Base-by-base conservation (phyloP, 495 filamentous ascomycete species). In the Aspergillus diversus region DNA sequence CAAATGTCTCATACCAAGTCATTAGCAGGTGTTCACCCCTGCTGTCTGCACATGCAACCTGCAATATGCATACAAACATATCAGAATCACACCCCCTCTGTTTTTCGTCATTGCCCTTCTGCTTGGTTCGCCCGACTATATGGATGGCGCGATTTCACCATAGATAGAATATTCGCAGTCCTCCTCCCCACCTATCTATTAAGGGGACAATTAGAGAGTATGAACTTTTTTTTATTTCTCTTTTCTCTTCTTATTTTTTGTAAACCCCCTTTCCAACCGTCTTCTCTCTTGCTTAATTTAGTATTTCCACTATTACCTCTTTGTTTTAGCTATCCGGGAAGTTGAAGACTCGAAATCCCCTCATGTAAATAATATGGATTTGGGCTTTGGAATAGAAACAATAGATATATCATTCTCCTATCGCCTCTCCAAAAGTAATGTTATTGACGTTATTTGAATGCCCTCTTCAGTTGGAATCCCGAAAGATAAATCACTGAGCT, bases 41-140 rank as follows among this genome's bases (percentile, higher is more conserved):
- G 5, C 16, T 27, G 9, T 11, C 46, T 49, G 16, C 47, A 8
- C 47, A 27, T 50, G 47, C 21, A 31, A 21, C 47, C 17, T 50
- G 47, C 47, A 50, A 50, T 12, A 27, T 34, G 32, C 52, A 55
- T n/a, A 43, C 39, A 16, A 33, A 55, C 52, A 34, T 39, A 55
- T 34, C 9, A 34, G 34, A 34, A 15, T 31, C 27, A 55, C 8
- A 17, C 16, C 3, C 47, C 21, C 52, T 39, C 5, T 7, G 11
- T 17, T 17, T 31, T 50, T 27, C 21, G 21, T 7, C 16, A 27
- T 9, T 50, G 16, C 47, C 11, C 16, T 17, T 50, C 47, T 11
- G 21, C 21, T 27, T 27, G 21, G 21, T 27, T 27, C n/a, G 5
- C 5, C 47, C 39, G 11, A 13, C 39, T 11, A 4, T 11, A 43